Base-by-base conservation (phyloP, 768 basidiomycete species). In the Arthromyces matolae region DNA sequence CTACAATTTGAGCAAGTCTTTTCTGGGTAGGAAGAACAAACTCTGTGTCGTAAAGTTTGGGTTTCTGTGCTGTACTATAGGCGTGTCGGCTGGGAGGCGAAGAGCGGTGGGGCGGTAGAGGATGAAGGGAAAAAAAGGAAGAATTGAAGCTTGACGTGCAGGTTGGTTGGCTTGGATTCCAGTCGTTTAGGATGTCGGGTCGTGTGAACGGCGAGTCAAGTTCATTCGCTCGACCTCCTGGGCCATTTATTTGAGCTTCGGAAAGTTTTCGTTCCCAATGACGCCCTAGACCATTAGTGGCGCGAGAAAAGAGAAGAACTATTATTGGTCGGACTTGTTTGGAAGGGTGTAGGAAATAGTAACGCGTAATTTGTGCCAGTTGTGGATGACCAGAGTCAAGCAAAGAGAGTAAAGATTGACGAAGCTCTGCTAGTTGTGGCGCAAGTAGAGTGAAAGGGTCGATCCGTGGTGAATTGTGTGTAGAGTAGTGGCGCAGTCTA, bases 1-100 rank as follows among this genome's bases (percentile, higher is more conserved):
- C 93, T 35, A 92, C 86, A 28, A 97, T 93, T 57, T 93, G 89
- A 0, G 93, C 94, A 23, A 97, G 81, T n/a, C 93, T 83, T 13
- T 76, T 66, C 63, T 96, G 93, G 1, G 93, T 89, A 4, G 94
- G 92, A 4, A 97, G 78, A 32, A 88, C 67, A 52, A 55, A 50
- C 52, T 61, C 46, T 31, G 62, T 48, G 7, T 57, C 51, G 40
- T 41, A 57, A 14, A 58, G 59, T 16, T 44, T 58, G 18, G 44
- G 63, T 20, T 57, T 29, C 27, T 50, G 44, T 40, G 58, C 33
- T 16, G 56, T 23, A 14, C 27, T 40, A 19, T 32, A 32, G 18
- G 58, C 5, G 40, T 64, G 50, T 38, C 53, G 64, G 22, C 47
- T 64, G 9, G 67, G 67, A 39, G 53, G 57, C 12, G 60, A 67